Conservation (phyloP, 352 stramenopile species). For the Aphanomyces euteiches region DNA sequence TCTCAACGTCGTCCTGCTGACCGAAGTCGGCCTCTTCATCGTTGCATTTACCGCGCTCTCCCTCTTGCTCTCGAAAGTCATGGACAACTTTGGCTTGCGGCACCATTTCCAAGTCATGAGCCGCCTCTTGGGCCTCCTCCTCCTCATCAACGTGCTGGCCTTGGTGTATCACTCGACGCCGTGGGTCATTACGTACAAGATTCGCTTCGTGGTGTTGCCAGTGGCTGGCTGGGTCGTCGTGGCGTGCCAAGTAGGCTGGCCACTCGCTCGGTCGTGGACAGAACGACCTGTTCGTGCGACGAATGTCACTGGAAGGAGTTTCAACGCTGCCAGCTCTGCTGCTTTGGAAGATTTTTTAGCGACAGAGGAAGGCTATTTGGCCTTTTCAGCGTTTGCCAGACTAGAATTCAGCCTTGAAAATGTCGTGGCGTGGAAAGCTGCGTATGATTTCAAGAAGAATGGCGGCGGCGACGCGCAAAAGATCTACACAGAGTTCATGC, state of each 20-base stretch:
- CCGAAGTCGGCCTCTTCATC: constrained; percentile 6
- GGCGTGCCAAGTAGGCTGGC: neutral
- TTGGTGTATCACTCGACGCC: neutral
- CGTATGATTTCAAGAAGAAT: neutral
- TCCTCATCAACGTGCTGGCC: neutral
- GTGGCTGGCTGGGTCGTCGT: constrained; percentile 5
- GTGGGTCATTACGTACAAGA: neutral
- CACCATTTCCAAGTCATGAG: constrained; percentile 3
- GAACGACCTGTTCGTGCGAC: neutral
- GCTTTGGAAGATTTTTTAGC: constrained; percentile 6
- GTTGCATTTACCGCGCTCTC: neutral
- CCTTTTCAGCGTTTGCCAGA: constrained; percentile 10
- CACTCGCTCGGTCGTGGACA: neutral
- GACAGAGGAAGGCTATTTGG: constrained; percentile 4
- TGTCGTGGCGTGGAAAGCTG: constrained; percentile 16
- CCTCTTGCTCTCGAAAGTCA: neutral
- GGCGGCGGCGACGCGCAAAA: neutral
- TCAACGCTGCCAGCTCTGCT: neutral
- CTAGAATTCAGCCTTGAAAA: constrained; percentile 23
- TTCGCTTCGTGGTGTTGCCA: neutral
- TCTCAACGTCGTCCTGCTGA: neutral
- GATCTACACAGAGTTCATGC: constrained; percentile 19
- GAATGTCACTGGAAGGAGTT: too few relatives aligned
- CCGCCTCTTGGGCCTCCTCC: neutral
- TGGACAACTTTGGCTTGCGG: constrained; percentile 24